Percentiles rank a stretch among this genome's conserved stretches.
Conservation (phyloP, 2,329 filamentous ascomycete species). For the Cytospora mali region DNA sequence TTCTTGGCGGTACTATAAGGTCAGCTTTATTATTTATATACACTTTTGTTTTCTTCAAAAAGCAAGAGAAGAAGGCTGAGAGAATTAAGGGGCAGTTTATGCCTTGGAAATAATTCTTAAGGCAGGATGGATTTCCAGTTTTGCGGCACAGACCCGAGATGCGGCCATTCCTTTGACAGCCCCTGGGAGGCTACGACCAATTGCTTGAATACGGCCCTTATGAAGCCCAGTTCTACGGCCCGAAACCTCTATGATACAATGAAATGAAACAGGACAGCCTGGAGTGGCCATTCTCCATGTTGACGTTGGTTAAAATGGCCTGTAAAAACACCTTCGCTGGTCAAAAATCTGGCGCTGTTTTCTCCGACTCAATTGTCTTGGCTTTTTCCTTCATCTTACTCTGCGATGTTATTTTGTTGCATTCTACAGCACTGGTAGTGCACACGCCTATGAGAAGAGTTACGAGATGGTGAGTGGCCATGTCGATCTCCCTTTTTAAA, state of each 20-base stretch:
- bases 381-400: neutral
- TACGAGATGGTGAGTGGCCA: conserved; percentile 9
- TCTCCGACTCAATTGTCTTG: neutral
- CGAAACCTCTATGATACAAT: conserved; percentile 5
- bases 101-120: neutral
- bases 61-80: too few relatives aligned
- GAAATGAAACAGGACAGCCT: neutral
- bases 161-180: neutral
- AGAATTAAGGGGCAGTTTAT: too few relatives aligned
- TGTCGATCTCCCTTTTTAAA: neutral
- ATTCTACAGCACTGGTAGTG: neutral
- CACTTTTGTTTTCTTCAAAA: too few relatives aligned
- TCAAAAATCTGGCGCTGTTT: conserved; percentile 1
- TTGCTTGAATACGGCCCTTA: neutral
- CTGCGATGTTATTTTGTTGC: neutral
- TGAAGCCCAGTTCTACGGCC: neutral
- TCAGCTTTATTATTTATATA: too few relatives aligned
- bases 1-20: too few relatives aligned
- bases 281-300: neutral
- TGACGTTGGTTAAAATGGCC: conserved; percentile 8
- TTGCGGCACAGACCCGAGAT: neutral
- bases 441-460: neutral
- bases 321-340: conserved; percentile 9
- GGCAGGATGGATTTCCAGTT: too few relatives aligned
- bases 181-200: neutral